A percentile compares a stretch with the other conserved stretches of the same genome.
phyloP scores from a whole-genome alignment of 176 grass and related monocot genomes.

The Aegilops tauschii region DNA sequence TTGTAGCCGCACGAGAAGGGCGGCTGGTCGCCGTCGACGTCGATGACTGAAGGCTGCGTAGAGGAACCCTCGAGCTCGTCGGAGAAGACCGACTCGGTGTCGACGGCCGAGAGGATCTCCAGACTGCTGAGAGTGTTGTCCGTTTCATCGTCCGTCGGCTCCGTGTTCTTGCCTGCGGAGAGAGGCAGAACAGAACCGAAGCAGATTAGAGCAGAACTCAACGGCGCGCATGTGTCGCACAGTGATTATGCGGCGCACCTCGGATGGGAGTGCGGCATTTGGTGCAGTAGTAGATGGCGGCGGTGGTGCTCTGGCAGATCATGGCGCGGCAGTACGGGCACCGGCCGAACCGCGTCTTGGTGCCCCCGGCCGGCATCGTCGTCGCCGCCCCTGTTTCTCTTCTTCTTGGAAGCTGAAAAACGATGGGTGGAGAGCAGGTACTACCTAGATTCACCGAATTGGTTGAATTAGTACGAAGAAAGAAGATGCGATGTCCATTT shows the following conservation, averaged over 20 bases:
- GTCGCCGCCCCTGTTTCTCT: neutral
- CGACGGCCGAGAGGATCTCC: constrained; percentile 35
- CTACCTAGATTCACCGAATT: no score
- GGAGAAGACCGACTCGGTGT: constrained; percentile 29
- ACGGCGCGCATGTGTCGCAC: neutral
- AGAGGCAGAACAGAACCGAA: neutral
- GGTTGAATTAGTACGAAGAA: no score
- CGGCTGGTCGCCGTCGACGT: neutral
- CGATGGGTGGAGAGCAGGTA: neutral
- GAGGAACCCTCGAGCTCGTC: neutral
- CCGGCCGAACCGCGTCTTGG: constrained; percentile 34
- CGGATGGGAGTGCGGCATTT: constrained; percentile 44
- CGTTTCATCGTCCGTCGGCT: neutral
- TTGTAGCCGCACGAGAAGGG: neutral
- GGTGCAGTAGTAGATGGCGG: constrained; percentile 40
- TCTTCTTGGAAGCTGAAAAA: neutral
- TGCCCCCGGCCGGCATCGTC: constrained; percentile 1
- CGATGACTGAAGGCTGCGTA: neutral
- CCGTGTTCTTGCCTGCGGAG: constrained; percentile 22
- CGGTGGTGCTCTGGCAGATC: constrained; percentile 26
- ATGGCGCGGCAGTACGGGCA: constrained; percentile 46
- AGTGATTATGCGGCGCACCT: neutral
- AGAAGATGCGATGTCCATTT: neutral
- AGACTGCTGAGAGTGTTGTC: constrained; percentile 4
- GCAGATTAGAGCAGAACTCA: neutral